Percentiles rank a stretch among this genome's conserved stretches.
phyloP scores from a whole-genome alignment of 108 stramenopile species.

The Mayamaea pseudoterrestris region DNA sequence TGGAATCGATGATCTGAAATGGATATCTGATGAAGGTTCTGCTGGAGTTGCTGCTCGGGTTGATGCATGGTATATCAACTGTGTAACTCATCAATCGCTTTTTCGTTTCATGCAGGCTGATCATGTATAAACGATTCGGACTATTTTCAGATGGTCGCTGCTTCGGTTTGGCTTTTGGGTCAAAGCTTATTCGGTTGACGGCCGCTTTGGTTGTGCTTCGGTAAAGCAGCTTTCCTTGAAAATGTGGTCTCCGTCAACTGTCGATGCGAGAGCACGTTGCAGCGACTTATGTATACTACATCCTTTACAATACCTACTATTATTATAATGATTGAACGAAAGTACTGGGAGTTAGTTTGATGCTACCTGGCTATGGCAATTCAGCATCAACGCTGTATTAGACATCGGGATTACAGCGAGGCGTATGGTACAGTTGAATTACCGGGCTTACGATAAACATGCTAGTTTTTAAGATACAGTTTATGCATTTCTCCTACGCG shows the following conservation, averaged over 20 bases:
- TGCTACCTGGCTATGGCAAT: neutral
- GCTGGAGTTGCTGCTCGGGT: neutral
- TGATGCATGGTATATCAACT: no score
- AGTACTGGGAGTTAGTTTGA: neutral
- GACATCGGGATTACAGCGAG: neutral
- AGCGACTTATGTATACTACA: no score
- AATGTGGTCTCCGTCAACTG: no score
- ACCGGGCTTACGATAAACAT: no score
- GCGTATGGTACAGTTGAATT: neutral
- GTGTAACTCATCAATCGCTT: no score
- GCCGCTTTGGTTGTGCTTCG: neutral
- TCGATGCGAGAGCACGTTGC: no score
- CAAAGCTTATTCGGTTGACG: neutral
- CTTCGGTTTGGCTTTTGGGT: neutral
- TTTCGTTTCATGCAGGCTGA: no score
- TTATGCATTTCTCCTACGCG: no score
- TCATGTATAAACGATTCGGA: no score
- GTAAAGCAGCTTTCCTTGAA: neutral
- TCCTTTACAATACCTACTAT: no score
- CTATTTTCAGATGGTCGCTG: neutral
- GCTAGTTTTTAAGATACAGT: no score
- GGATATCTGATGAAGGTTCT: conserved; percentile 1
- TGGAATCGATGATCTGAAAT: conserved; percentile 33
- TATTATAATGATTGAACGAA: no score
- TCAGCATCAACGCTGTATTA: neutral